These are phyloP conservation scores for Meripilus lineatus DNA, from an alignment of 1,284 basidiomycete species.

Conservation along the genomic window DNA sequence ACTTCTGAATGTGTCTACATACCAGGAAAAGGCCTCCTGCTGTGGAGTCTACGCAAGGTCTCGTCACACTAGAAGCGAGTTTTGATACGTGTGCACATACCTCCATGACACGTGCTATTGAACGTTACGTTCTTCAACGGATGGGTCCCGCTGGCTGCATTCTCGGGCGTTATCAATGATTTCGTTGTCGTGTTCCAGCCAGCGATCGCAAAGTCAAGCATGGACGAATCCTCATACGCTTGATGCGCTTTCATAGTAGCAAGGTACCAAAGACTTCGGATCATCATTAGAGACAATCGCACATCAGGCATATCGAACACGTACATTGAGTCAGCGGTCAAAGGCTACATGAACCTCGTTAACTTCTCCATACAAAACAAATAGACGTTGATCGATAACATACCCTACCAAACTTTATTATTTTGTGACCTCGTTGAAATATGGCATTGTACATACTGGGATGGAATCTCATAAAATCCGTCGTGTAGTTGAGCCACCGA, in stretches of 20 bases:
- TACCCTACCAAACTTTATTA: background rate
- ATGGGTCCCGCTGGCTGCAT: conserved; percentile 1
- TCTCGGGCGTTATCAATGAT: background rate
- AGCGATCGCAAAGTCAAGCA: background rate
- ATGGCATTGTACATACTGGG: background rate
- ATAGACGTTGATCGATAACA: background rate
- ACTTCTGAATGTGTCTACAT: background rate
- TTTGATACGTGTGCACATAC: background rate
- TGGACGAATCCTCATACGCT: background rate
- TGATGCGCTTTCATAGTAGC: background rate
- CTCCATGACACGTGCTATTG: background rate
- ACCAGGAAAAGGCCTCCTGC: conserved; percentile 8
- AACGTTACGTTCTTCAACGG: conserved; percentile 5
- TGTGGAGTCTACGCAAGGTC: conserved; percentile 1
- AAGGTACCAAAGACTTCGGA: background rate
- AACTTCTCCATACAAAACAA: background rate
- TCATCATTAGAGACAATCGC: too few relatives aligned
- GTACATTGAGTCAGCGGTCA: too few relatives aligned
- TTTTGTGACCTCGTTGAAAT: background rate
- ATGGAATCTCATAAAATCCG: too few relatives aligned
- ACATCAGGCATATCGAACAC: too few relatives aligned
- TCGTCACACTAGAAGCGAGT: background rate
- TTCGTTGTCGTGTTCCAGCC: background rate
- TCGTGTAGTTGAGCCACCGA: too few relatives aligned
- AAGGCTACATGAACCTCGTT: background rate